Evolutionary conservation across 139 green algal species (phyloP).

Genomic region (Chlorella sp.): DNA sequence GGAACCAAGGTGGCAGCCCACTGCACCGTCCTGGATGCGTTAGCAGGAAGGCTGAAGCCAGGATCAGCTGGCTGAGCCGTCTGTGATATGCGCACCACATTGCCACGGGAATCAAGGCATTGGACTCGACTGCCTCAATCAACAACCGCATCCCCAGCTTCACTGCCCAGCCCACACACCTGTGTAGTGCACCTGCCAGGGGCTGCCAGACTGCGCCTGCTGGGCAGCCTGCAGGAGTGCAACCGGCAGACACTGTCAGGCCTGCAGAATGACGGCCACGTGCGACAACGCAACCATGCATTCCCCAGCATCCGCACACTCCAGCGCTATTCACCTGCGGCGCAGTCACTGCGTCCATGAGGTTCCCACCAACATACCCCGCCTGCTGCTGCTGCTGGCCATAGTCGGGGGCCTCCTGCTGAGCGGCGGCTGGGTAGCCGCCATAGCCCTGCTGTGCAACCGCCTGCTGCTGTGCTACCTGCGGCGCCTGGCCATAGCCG

Average conservation of each 20-base stretch:
- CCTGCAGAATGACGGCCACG: neutral
- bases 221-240: conserved; percentile 1
- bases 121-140: too few species aligned
- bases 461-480: conserved; percentile 29
- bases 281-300: neutral
- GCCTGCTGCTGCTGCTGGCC: conserved; percentile 4
- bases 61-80: neutral
- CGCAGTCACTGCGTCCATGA: conserved; percentile 37
- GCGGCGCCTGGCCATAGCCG: conserved; percentile 4
- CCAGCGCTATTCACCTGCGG: neutral
- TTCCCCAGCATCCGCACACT: too few species aligned
- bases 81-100: too few species aligned
- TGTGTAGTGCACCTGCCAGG: conserved; percentile 81
- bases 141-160: too few species aligned
- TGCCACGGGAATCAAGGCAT: too few species aligned
- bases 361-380: conserved; percentile 5
- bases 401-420: neutral
- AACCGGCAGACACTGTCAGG: neutral
- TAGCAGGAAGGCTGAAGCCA: neutral
- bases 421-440: neutral
- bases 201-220: neutral
- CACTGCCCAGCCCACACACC: neutral
- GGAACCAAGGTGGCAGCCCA: neutral
- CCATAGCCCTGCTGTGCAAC: conserved; percentile 6
- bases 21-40: neutral